Conservation (phyloP, 805 yeast species). For the Saccharomycopsis oosterbeekiorum region DNA sequence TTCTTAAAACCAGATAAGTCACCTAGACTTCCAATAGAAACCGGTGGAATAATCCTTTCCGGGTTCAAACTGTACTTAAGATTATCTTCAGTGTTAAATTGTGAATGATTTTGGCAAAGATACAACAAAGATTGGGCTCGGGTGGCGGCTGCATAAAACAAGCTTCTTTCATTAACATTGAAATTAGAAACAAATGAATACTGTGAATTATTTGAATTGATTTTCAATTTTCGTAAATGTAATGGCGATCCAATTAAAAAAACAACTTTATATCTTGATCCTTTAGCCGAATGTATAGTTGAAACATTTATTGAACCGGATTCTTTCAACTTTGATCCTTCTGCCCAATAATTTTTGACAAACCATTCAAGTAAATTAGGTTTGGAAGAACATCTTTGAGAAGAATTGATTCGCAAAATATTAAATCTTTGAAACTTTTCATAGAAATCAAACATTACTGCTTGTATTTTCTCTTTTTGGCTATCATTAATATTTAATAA, state of each 20-base stretch:
- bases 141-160: conserved; percentile 57
- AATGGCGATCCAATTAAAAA: conserved; percentile 32
- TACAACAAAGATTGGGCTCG: conserved; percentile 40
- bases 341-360: background rate
- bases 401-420: conserved; percentile 20
- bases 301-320: conserved; percentile 40
- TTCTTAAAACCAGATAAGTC: background rate
- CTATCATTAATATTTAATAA: conserved; percentile 22
- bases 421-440: conserved; percentile 22
- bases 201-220: conserved; percentile 14
- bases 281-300: conserved; percentile 68
- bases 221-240: background rate
- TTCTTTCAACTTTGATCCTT: background rate
- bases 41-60: background rate
- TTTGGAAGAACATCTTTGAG: background rate
- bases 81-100: background rate
- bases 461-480: conserved; percentile 14
- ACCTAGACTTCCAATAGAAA: background rate
- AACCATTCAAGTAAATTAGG: conserved; percentile 1
- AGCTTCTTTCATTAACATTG: conserved; percentile 29
- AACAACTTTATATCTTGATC: conserved; percentile 35
- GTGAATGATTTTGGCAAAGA: conserved; percentile 7
- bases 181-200: background rate
- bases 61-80: background rate
- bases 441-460: conserved; percentile 27